Evolutionary conservation across 208 protist genomes (phyloP), one percentile per base, ranked within the genome.

Genomic region (Porcisia hertigi): DNA sequence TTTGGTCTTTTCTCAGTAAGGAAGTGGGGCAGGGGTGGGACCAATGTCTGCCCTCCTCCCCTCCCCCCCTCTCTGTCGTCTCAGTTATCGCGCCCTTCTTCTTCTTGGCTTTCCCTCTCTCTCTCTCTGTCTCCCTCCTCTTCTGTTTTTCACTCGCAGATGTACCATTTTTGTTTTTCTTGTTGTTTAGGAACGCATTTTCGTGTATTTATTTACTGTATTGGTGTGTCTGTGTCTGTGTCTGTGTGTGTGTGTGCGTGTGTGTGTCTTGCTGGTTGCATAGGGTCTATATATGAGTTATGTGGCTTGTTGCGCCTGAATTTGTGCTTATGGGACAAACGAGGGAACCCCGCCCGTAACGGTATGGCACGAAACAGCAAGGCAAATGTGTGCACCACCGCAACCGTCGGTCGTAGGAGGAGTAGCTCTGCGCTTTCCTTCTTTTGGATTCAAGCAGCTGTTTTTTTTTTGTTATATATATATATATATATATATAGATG

Each of bases 161-260:
- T 39, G 30, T 41, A 39, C n/a, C 65, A 25, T 55, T 23, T 23
- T 25, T 14, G 6, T 53, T 41, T n/a, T 71, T 36, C 14, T 52
- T 52, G 14, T 18, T 18, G 4, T 11, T 25, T 73, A 3, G 16
- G 14, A 11, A 2, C 9, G 23, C 23, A 53, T 16, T 39, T 71
- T 71, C 14, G 23, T 63, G 20, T 6, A 41, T 70, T 53, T 25
- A 4, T 54, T 55, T 8, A 18, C 1, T 70, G 30, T 71, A n/a
- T 69, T 18, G 45, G 41, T 69, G 18, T 69, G 41, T 69, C 7
- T 69, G 63, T 69, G 41, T 69, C 9, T 72, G 18, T 12, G 20
- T 60, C 23, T 39, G 25, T 18, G 41, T 53, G 16, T 41, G n/a
- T 34, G 5, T 25, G 20, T 52, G 47, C 23, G 39, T 69, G 43